Evolutionary conservation across 2,329 filamentous ascomycete genomes (phyloP).

Genomic region (Aspergillus pseudonomiae): DNA sequence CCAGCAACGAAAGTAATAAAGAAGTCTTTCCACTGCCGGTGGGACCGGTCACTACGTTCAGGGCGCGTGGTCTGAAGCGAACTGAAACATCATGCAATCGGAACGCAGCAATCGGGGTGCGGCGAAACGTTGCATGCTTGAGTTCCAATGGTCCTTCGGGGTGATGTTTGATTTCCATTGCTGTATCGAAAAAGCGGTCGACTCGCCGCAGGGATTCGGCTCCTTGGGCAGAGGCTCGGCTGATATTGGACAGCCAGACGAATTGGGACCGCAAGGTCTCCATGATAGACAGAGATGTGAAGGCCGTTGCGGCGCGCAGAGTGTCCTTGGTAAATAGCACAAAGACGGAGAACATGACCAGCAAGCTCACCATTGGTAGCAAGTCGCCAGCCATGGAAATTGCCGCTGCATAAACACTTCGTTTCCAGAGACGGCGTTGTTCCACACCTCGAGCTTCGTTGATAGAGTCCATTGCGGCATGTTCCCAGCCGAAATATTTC

Average conservation of each 20-base stretch:
- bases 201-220: conserved; percentile 55
- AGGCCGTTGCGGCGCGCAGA: conserved; percentile 60
- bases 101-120: conserved; percentile 56
- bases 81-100: conserved; percentile 45
- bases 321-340: conserved; percentile 52
- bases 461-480: conserved; percentile 55
- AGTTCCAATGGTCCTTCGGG: conserved; percentile 55
- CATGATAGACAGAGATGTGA: conserved; percentile 59
- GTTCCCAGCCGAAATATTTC: conserved; percentile 66
- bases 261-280: conserved; percentile 58
- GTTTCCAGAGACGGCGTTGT: conserved; percentile 58
- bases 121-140: conserved; percentile 51
- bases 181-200: conserved; percentile 58
- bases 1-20: conserved; percentile 43
- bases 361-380: conserved; percentile 56
- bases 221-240: conserved; percentile 47
- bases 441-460: conserved; percentile 54
- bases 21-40: conserved; percentile 63
- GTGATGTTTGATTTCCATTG: conserved; percentile 53
- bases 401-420: conserved; percentile 47
- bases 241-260: conserved; percentile 53
- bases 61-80: conserved; percentile 56
- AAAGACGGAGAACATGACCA: conserved; percentile 59
- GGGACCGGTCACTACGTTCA: conserved; percentile 59
- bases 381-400: conserved; percentile 56